A percentile compares a stretch with the other conserved stretches of the same genome.
Evolutionary conservation across 2,329 filamentous ascomycete genomes (phyloP).

Genomic region (Diaporthe sp.): DNA sequence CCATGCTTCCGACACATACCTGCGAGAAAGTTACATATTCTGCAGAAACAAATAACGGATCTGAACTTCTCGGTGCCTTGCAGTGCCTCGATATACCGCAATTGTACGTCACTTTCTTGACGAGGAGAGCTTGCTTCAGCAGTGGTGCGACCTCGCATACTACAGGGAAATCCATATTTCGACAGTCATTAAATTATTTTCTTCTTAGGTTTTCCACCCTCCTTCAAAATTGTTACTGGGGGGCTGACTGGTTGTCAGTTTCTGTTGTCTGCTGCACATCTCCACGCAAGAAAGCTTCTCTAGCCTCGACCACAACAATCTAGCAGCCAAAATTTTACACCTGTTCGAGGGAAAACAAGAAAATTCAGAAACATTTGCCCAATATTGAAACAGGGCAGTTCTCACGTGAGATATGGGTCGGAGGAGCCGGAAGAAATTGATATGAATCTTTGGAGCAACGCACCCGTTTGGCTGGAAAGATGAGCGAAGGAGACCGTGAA

Average conservation of each 20-base stretch:
- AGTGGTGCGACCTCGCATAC: not conserved
- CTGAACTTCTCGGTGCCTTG: not conserved
- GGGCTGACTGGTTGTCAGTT: not conserved
- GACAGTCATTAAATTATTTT: not conserved
- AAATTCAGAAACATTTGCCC: not conserved
- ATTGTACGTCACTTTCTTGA: not conserved
- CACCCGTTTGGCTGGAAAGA: not conserved
- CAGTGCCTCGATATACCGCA: not conserved
- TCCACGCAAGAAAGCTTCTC: not conserved
- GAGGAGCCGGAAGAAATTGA: too few species aligned
- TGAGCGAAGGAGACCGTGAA: not conserved
- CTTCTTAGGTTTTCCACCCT: not conserved
- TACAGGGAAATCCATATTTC: too few species aligned
- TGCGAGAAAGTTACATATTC: not conserved
- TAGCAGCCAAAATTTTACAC: not conserved
- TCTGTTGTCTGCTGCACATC: not conserved
- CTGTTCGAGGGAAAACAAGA: not conserved
- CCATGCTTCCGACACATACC: too few species aligned
- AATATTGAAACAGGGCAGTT: not conserved
- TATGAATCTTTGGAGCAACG: not conserved
- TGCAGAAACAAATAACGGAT: not conserved
- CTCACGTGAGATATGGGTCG: too few species aligned
- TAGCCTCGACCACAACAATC: too few species aligned
- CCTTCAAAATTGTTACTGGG: too few species aligned
- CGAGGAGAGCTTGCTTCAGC: not conserved